Evolutionary conservation across 306 rosid genomes (phyloP), one percentile per base, ranked within the genome.

Genomic region (Medicago arabica): DNA sequence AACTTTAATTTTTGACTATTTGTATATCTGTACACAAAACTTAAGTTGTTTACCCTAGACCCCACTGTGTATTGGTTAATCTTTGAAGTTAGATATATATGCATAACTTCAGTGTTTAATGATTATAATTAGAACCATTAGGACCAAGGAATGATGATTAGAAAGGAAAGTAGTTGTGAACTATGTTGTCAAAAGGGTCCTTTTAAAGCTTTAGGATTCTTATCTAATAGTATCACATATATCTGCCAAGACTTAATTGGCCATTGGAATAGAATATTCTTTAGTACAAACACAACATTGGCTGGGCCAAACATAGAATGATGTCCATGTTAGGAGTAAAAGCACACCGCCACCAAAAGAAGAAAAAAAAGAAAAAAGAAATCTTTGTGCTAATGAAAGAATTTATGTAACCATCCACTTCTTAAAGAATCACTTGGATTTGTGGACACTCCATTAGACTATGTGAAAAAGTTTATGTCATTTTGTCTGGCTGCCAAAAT

Each of bases 211-310:
- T 47, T 50, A 60, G 18, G 67, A 73, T 38, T 67, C 76, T 68
- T 34, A 66, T 57, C 72, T 77, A 46, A 36, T 49, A 66, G 81
- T 81, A 43, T 60, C 72, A 54, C 5, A 66, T 53, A 57, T 71
- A 58, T 66, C 41, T 82, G 85, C 66, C 82, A 77, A 50, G 44
- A 58, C 72, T 47, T 59, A 59, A 77, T 59, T 77, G 85, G 79
- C 72, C 62, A 38, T 59, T 77, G 71, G 57, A 72, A 67, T 72
- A 72, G 82, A 82, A 77, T 82, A 82, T 82, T 82, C 80, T 82
- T 8, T 41, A 19, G 80, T 82, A 78, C 77, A 69, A 82, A 77
- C 13, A 58, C 67, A 72, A 58, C 10, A 67, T 77, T 77, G 79
- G 76, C 39, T 8, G 53, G 60, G 71, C 67, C 50, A 71, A 46